Evolutionary conservation across 2,329 filamentous ascomycete species (phyloP), one percentile per base, ranked within the genome.

Genomic region (Pseudogymnoascus sp.): DNA sequence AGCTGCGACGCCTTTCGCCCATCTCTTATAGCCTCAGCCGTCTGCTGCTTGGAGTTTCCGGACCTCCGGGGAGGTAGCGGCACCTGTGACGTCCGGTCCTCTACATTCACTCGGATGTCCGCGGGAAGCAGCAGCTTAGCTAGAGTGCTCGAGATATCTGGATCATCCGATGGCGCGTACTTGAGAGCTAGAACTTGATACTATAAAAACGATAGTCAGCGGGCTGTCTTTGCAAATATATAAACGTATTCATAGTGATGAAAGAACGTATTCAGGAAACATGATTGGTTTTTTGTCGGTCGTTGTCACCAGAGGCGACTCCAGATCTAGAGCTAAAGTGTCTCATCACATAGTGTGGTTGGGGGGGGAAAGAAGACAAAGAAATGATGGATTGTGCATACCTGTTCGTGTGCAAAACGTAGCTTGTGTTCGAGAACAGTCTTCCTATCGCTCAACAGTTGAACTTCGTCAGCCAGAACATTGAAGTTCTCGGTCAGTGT

Each of bases 311-410:
- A 67, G 63, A 71, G 73, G 81, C 78, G 83, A 81, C 86, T 90
- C 82, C 81, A 87, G 88, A 89, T 91, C 88, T 91, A 91, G 88
- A 91, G 88, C 88, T 91, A 90, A 74, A 71, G 72, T 77, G 75
- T 78, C 74, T 82, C 80, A 75, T 81, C 79, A 80, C 77, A 47
- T 60, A 62, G 57, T 45, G 31, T 5, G 18, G 16, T 21, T 42
- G 29, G 40, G 34, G 63, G 23, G 57, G 62, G 10, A 21, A 51
- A 61, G 12, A 57, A 42, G 62, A 34, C 14, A 62, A 65, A 42
- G 64, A 63, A 64, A 64, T 57, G 39, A 65, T 62, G 54, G 36
- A 57, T 42, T 65, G 67, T 65, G 71, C 81, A 74, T 80, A 87
- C 85, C 80, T 87, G 84, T 73, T 87, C 84, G 69, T 86, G 84